These are phyloP conservation scores for Jamesozyma rosinii DNA, from an alignment of 805 yeast species.

Conservation along the genomic window DNA sequence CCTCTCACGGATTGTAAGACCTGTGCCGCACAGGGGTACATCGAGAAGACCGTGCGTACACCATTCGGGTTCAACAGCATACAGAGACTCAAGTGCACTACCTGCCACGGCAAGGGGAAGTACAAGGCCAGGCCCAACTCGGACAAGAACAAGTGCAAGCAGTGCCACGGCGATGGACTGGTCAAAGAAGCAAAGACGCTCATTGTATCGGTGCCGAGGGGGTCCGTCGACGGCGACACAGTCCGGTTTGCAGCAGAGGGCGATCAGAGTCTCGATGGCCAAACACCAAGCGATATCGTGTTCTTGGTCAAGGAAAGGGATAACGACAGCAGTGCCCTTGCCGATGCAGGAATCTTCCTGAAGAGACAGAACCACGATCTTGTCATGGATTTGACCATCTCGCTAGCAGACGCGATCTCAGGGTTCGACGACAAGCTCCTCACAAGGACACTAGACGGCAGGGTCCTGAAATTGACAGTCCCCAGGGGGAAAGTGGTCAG, in stretches of 20 bases:
- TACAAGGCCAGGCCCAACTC: constrained; percentile 23
- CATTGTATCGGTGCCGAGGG: constrained; percentile 69
- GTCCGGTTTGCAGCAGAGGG: constrained; percentile 60
- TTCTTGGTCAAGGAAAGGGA: constrained; percentile 45
- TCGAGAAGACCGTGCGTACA: constrained; percentile 51
- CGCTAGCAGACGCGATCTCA: constrained; percentile 73
- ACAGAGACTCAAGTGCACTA: constrained; percentile 49
- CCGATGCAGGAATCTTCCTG: constrained; percentile 28
- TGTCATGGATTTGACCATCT: constrained; percentile 46
- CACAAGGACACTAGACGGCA: constrained; percentile 68
- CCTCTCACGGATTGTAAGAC: constrained; percentile 47
- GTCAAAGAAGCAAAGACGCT: constrained; percentile 59
- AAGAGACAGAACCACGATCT: constrained; percentile 56
- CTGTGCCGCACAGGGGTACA: constrained; percentile 68
- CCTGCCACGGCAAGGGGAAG: constrained; percentile 66
- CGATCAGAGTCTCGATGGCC: constrained; percentile 64
- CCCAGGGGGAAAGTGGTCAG: constrained; percentile 74
- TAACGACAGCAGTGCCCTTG: constrained; percentile 6
- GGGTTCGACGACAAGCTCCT: constrained; percentile 62
- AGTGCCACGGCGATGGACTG: constrained; percentile 58
- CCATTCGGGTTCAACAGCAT: constrained; percentile 63
- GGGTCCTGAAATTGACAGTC: constrained; percentile 53
- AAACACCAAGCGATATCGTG: constrained; percentile 64
- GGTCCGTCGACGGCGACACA: constrained; percentile 53
- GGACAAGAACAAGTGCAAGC: constrained; percentile 63